Base-by-base conservation (phyloP, 2,329 filamentous ascomycete species). In the Colletotrichum tropicale region DNA sequence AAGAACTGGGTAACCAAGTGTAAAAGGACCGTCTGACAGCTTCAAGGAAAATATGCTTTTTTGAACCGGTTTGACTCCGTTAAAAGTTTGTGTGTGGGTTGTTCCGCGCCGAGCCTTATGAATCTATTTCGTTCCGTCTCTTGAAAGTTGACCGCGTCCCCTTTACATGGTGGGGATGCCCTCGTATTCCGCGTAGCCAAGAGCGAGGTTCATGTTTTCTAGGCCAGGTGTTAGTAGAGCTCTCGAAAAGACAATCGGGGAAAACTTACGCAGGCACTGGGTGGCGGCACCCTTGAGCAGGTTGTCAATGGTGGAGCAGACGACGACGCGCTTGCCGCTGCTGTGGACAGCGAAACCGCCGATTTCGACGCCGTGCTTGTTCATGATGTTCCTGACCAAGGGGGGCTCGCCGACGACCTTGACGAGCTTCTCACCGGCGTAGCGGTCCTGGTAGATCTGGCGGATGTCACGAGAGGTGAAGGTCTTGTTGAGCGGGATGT, bases 201-300 rank as follows among this genome's bases (percentile, higher is more conserved):
- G 90, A n/a, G 95, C 94, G 74, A 98, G 88, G 85, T 98, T 98
- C 95, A 98, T 97, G 86, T 98, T 98, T 89, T 98, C 93, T 94
- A 82, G 78, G 26, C 21, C 7, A 24, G 13, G 24, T 15, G 38
- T 75, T 43, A 76, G 62, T 26, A 24, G 6, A 16, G 38, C 8
- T 43, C 10, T 24, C 66, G 28, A 48, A 69, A 38, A 28, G n/a
- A 0, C 13, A 48, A 48, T 48, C n/a, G 43, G 24, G 26, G 66
- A 74, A 71, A 66, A 93, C 94, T 90, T 90, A 95, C 94, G 96
- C 84, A 98, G 86, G 87, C 96, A 98, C 85, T 98, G 96, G 13
- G 96, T 98, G 8, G 95, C 95, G 70, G 96, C 96, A 76, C 96
- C 96, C 91, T 98, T 98, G 80, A 97, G 89, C 79, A 98, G 87